Conservation (phyloP, 495 filamentous ascomycete genomes). For the Hyaloscypha variabilis region DNA sequence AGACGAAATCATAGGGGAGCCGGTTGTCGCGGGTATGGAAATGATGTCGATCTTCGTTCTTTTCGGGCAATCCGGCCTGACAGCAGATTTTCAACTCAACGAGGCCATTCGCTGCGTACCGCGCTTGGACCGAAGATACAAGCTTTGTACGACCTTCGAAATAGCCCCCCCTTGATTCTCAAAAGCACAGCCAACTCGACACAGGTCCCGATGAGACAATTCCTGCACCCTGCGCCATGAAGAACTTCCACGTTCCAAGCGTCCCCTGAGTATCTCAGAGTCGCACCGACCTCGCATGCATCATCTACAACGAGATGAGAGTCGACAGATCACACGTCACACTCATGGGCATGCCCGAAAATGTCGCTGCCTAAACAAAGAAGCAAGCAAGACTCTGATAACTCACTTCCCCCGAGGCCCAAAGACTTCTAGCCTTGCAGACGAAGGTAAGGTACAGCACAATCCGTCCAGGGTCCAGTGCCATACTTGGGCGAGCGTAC, state of each 20-base stretch:
- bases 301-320: constrained; percentile 8
- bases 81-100: background rate
- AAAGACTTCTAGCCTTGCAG: background rate
- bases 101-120: background rate
- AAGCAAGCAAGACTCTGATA: background rate
- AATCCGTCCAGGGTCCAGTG: background rate
- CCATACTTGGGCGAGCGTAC: background rate
- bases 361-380: background rate
- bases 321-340: constrained; percentile 17
- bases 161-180: background rate
- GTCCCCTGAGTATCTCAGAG: background rate
- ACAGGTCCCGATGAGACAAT: background rate
- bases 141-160: background rate
- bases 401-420: background rate
- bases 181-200: background rate
- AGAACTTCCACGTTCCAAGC: background rate
- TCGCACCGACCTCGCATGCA: background rate
- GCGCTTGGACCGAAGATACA: background rate
- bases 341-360: background rate
- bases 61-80: background rate
- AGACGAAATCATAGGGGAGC: background rate
- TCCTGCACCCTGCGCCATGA: background rate
- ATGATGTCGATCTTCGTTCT: background rate
- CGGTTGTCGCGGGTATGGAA: background rate
- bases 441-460: background rate